Evolutionary conservation across 768 basidiomycete genomes (phyloP).

Genomic region (Termitomyces sp.): DNA sequence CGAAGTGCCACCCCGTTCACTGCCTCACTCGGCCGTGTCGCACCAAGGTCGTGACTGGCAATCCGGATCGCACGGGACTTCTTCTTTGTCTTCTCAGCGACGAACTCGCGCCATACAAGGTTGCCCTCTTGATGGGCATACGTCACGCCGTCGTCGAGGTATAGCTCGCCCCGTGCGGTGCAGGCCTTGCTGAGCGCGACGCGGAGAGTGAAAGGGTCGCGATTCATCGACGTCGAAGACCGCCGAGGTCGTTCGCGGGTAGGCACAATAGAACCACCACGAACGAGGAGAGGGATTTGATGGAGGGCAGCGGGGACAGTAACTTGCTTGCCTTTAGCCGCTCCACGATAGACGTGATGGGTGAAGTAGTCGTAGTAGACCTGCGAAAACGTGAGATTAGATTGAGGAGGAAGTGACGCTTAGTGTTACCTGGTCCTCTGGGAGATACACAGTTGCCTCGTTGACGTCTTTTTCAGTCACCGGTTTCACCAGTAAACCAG

Average conservation of each 20-base stretch:
- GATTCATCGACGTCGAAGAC: conserved; percentile 81
- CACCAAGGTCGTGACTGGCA: conserved; percentile 52
- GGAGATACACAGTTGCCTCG: conserved; percentile 72
- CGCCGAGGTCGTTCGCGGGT: conserved; percentile 86
- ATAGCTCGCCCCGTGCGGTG: conserved; percentile 76
- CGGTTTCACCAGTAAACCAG: conserved; percentile 89
- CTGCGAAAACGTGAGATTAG: conserved; percentile 24
- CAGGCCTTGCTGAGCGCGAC: conserved; percentile 64
- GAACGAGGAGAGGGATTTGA: conserved; percentile 80
- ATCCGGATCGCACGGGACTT: conserved; percentile 37
- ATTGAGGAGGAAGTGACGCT: not conserved
- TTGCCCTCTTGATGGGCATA: conserved; percentile 73
- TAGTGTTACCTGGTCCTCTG: conserved; percentile 67
- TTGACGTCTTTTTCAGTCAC: conserved; percentile 70
- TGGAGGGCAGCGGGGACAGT: conserved; percentile 77
- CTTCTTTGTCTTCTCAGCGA: conserved; percentile 42
- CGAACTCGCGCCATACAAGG: conserved; percentile 79
- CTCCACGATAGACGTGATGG: conserved; percentile 58
- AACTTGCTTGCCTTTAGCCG: conserved; percentile 58
- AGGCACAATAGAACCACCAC: conserved; percentile 86
- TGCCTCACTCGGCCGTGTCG: conserved; percentile 35
- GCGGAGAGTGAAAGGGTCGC: conserved; percentile 89
- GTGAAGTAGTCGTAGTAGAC: conserved; percentile 96
- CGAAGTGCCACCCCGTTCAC: conserved; percentile 46
- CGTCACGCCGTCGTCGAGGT: conserved; percentile 90